A percentile compares a stretch with the other conserved stretches of the same genome.
phyloP scores from a whole-genome alignment of 2,329 filamentous ascomycete species.

The Periconia macrospinosa region DNA sequence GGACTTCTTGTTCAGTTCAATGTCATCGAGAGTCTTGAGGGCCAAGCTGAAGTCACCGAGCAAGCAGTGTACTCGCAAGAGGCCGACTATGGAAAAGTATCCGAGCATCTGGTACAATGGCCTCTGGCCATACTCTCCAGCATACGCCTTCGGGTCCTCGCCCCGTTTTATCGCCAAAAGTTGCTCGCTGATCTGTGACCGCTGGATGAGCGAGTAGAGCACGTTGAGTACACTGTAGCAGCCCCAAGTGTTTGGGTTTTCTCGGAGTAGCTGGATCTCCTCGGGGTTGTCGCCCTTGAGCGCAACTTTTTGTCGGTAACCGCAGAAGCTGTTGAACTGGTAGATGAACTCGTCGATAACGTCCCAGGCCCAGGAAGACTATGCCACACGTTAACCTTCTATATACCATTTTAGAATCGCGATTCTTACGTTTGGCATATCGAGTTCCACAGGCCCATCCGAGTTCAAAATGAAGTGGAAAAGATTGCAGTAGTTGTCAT shows the following conservation, averaged over 20 bases:
- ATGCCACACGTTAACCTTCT: slow-evolving; percentile 15
- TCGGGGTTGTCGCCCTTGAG: slow-evolving; percentile 83
- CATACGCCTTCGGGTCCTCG: slow-evolving; percentile 84
- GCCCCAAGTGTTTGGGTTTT: slow-evolving; percentile 99
- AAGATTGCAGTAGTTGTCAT: slow-evolving; percentile 98
- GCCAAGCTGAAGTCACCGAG: slow-evolving; percentile 97
- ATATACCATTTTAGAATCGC: not conserved
- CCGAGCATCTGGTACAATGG: slow-evolving; percentile 97
- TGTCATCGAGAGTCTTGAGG: slow-evolving; percentile 97
- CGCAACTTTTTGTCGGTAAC: slow-evolving; percentile 90
- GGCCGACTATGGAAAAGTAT: slow-evolving; percentile 98
- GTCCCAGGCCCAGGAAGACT: slow-evolving; percentile 99
- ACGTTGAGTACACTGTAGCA: slow-evolving; percentile 99
- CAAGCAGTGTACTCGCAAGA: slow-evolving; percentile 93
- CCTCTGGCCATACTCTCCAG: slow-evolving; percentile 92
- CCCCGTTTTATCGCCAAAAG: slow-evolving; percentile 90
- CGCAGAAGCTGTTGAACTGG: slow-evolving; percentile 99
- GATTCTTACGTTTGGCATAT: slow-evolving; percentile 84
- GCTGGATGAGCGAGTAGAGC: slow-evolving; percentile 97
- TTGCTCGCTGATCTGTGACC: slow-evolving; percentile 98
- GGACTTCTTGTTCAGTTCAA: slow-evolving; percentile 99
- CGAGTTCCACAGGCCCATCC: slow-evolving; percentile 95
- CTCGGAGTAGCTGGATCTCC: slow-evolving; percentile 85
- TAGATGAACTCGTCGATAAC: slow-evolving; percentile 99
- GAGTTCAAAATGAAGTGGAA: slow-evolving; percentile 99